Conservation (phyloP, 208 protist species). For the Acanthamoeba lenticulata region DNA sequence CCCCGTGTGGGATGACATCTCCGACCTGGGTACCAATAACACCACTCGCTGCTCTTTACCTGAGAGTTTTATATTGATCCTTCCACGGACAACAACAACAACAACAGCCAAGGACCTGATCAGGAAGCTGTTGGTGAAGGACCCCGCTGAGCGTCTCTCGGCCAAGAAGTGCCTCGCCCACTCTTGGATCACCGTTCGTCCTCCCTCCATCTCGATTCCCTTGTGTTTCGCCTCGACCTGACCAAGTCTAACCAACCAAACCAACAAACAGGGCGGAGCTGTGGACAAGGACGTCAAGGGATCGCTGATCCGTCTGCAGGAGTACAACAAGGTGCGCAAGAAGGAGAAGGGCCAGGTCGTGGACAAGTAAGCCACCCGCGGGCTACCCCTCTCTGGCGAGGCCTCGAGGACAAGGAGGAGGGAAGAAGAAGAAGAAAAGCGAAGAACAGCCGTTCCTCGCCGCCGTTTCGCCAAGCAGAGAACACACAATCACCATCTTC, state of each 20-base stretch:
- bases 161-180: slow-evolving; percentile 79
- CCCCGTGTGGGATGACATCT: slow-evolving; percentile 76
- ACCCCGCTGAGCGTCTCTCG: slow-evolving; percentile 78
- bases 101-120: slow-evolving; percentile 83
- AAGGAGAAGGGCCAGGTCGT: slow-evolving; percentile 60
- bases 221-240: neutral
- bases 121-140: slow-evolving; percentile 76
- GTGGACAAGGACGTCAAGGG: slow-evolving; percentile 63
- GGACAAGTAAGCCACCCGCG: neutral
- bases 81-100: neutral
- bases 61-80: neutral
- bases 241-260: too few species aligned
- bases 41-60: neutral
- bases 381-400: neutral
- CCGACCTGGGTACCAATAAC: slow-evolving; percentile 38
- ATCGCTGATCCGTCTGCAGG: slow-evolving; percentile 53
- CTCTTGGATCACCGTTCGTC: slow-evolving; percentile 75
- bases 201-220: neutral
- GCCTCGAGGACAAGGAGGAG: neutral
- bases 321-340: slow-evolving; percentile 67
- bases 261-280: slow-evolving; percentile 37
- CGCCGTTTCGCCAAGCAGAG: too few species aligned
- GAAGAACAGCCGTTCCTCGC: neutral
- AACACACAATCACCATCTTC: too few species aligned
- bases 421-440: neutral